phyloP scores from a whole-genome alignment of 148 eudicot species.

The Chenopodium album region DNA sequence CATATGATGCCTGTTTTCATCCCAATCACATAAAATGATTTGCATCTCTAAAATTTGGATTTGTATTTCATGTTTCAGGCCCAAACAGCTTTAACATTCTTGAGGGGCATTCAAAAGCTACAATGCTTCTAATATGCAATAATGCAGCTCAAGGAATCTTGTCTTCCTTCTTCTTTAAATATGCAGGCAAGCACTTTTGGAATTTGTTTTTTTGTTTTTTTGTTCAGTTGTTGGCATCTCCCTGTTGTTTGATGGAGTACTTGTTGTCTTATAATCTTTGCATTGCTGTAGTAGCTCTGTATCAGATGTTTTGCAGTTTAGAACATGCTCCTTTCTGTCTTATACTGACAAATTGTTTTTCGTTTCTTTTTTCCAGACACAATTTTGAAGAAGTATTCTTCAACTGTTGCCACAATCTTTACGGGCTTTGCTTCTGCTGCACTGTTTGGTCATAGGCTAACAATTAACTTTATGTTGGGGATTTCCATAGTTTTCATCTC shows the following conservation, averaged over 20 bases:
- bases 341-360: not conserved
- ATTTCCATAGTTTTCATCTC: slow-evolving; percentile 97
- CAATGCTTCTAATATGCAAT: slow-evolving; percentile 63
- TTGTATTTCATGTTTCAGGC: slow-evolving; percentile 35
- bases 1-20: too few species aligned
- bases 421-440: slow-evolving; percentile 95
- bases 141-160: slow-evolving; percentile 70
- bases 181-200: slow-evolving; percentile 45
- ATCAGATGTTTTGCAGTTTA: not conserved
- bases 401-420: slow-evolving; percentile 89
- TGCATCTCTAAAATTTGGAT: not conserved
- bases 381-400: slow-evolving; percentile 91
- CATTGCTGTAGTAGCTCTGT: slow-evolving; percentile 3
- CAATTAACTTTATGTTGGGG: slow-evolving; percentile 84
- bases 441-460: slow-evolving; percentile 86
- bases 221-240: not conserved
- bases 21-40: not conserved
- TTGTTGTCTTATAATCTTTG: not conserved
- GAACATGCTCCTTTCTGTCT: not conserved
- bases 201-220: not conserved
- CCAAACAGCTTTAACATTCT: slow-evolving; percentile 59
- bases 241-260: not conserved
- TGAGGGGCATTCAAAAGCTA: slow-evolving; percentile 65
- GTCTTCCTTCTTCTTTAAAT: slow-evolving; percentile 71
- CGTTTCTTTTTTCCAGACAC: slow-evolving; percentile 52